phyloP scores from a whole-genome alignment of 108 stramenopile species.

The Cyclostephanos tholiformis region DNA sequence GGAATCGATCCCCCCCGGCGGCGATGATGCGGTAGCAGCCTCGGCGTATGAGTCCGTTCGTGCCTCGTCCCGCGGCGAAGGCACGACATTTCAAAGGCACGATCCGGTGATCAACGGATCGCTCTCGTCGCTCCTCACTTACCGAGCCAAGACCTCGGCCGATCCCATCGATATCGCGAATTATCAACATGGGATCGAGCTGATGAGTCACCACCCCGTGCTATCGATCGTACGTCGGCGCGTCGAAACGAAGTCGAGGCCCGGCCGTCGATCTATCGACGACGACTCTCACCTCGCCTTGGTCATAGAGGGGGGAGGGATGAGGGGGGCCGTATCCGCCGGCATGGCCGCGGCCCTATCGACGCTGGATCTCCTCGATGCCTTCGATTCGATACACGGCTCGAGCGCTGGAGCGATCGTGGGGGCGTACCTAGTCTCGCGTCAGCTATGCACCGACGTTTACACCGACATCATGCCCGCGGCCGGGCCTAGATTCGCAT shows the following conservation, averaged over 20 bases:
- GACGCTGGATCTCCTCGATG: conserved; percentile 47
- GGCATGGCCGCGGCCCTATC: conserved; percentile 59
- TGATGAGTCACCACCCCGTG: conserved; percentile 42
- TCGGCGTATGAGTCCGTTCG: not conserved
- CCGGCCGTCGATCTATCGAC: conserved; percentile 30
- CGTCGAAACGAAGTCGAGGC: conserved; percentile 46
- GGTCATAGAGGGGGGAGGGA: conserved; percentile 59
- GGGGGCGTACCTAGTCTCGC: conserved; percentile 54
- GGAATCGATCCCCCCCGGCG: conserved; percentile 5
- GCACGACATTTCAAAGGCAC: conserved; percentile 30
- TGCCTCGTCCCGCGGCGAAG: not conserved
- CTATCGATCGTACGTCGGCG: conserved; percentile 42
- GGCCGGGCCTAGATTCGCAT: conserved; percentile 45
- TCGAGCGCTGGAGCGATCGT: conserved; percentile 51
- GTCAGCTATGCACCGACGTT: conserved; percentile 54
- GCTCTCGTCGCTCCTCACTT: conserved; percentile 36
- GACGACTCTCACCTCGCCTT: conserved; percentile 44
- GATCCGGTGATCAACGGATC: conserved; percentile 52
- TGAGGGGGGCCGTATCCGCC: conserved; percentile 60
- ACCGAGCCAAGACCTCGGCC: conserved; percentile 15
- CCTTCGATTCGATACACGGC: conserved; percentile 57
- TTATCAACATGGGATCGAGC: conserved; percentile 38
- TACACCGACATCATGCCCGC: conserved; percentile 56
- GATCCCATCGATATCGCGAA: conserved; percentile 18
- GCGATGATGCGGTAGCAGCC: not conserved